These are phyloP conservation scores for Salix caprea DNA, from an alignment of 345 rosid genomes.

Conservation along the genomic window DNA sequence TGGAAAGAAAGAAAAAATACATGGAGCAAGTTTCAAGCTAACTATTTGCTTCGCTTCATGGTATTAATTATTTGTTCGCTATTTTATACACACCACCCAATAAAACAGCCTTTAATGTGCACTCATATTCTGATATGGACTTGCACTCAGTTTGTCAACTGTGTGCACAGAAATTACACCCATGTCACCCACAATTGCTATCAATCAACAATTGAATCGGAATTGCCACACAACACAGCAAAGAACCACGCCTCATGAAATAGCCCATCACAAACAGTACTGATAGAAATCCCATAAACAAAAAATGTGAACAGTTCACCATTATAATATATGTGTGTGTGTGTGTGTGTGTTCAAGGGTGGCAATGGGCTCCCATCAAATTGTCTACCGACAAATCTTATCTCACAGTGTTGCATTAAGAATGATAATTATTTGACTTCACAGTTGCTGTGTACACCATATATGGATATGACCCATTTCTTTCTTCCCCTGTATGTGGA, in stretches of 20 bases:
- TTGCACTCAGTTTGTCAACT: background rate
- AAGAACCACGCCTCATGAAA: background rate
- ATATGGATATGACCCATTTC: background rate
- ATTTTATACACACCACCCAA: too few species aligned
- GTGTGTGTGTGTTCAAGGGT: background rate
- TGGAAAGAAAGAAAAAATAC: too few species aligned
- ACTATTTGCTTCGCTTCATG: background rate
- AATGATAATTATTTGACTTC: background rate
- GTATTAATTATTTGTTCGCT: too few species aligned
- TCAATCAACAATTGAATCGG: too few species aligned
- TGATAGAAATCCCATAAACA: background rate
- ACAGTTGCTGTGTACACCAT: background rate
- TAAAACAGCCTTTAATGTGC: too few species aligned
- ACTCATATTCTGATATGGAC: background rate
- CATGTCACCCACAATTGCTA: background rate
- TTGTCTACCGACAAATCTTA: constrained; percentile 9
- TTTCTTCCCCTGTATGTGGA: background rate
- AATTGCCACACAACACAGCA: background rate
- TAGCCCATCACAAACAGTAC: too few species aligned
- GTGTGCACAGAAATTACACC: background rate
- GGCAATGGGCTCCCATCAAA: background rate
- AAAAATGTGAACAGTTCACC: background rate
- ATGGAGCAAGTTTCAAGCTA: background rate
- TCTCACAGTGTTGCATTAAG: background rate
- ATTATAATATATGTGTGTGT: background rate